Conservation (phyloP, 2,329 filamentous ascomycete genomes). For the Amylocarpus encephaloides region DNA sequence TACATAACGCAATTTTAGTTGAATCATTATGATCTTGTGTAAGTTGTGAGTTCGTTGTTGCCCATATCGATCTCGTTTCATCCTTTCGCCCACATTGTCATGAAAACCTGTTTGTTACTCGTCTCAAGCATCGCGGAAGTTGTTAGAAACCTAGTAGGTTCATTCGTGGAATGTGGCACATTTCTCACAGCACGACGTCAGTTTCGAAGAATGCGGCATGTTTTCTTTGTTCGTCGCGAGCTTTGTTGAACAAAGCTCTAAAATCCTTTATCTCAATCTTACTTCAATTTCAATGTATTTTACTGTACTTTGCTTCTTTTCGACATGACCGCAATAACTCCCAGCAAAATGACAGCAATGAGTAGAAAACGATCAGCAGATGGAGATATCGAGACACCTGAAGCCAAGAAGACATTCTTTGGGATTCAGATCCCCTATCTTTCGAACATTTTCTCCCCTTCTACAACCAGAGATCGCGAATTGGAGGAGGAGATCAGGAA, state of each 20-base stretch:
- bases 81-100: too few species aligned
- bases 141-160: too few species aligned
- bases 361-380: not conserved
- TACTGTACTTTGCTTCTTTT: not conserved
- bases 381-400: not conserved
- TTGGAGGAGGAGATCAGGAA: not conserved
- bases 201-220: not conserved
- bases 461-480: not conserved
- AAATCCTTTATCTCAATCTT: not conserved
- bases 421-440: not conserved
- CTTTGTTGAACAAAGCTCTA: not conserved
- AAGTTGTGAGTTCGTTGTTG: too few species aligned
- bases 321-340: not conserved
- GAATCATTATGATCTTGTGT: too few species aligned
- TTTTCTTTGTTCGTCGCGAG: not conserved
- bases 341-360: not conserved
- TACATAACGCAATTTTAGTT: too few species aligned
- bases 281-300: not conserved
- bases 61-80: too few species aligned
- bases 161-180: constrained; percentile 3
- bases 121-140: too few species aligned
- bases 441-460: constrained; percentile 1
- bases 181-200: not conserved
- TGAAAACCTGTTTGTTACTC: too few species aligned
- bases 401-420: constrained; percentile 1